phyloP scores from a whole-genome alignment of 768 basidiomycete species.

The Mycena floridula region DNA sequence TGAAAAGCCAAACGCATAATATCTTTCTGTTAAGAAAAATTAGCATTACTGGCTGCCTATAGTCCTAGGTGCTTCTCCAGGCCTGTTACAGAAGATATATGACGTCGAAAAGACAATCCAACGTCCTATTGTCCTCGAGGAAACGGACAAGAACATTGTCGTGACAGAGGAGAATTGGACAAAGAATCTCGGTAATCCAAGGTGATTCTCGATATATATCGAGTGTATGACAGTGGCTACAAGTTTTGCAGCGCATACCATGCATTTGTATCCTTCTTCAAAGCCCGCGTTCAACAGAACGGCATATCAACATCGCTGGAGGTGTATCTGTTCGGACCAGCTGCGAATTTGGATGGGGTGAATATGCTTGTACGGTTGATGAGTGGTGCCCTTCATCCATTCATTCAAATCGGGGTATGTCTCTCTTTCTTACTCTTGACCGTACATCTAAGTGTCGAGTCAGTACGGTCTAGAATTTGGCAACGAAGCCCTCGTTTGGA shows the following conservation, averaged over 20 bases:
- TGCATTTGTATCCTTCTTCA: slow-evolving; percentile 33
- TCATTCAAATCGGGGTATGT: slow-evolving; percentile 54
- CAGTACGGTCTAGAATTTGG: slow-evolving; percentile 52
- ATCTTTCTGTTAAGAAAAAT: not conserved
- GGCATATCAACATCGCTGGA: slow-evolving; percentile 38
- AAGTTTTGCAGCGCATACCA: slow-evolving; percentile 28
- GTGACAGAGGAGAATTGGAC: slow-evolving; percentile 43
- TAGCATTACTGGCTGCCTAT: slow-evolving; percentile 50
- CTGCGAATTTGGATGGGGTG: slow-evolving; percentile 25
- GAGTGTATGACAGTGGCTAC: not conserved
- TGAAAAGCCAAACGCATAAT: not conserved
- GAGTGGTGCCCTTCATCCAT: slow-evolving; percentile 39
- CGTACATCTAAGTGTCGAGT: not conserved
- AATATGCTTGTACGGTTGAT: slow-evolving; percentile 30
- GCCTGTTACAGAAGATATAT: slow-evolving; percentile 43
- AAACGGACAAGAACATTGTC: slow-evolving; percentile 25
- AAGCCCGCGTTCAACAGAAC: slow-evolving; percentile 26
- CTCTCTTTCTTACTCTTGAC: not conserved
- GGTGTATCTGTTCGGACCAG: slow-evolving; percentile 36
- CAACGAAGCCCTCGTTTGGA: slow-evolving; percentile 41
- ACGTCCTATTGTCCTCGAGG: slow-evolving; percentile 31
- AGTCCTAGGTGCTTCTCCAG: slow-evolving; percentile 46
- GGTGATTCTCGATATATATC: slow-evolving; percentile 22
- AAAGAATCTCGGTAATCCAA: slow-evolving; percentile 40
- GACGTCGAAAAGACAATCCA: slow-evolving; percentile 31